Conservation (phyloP, 192 early-diverging fungal genomes). For the Backusella circina region DNA sequence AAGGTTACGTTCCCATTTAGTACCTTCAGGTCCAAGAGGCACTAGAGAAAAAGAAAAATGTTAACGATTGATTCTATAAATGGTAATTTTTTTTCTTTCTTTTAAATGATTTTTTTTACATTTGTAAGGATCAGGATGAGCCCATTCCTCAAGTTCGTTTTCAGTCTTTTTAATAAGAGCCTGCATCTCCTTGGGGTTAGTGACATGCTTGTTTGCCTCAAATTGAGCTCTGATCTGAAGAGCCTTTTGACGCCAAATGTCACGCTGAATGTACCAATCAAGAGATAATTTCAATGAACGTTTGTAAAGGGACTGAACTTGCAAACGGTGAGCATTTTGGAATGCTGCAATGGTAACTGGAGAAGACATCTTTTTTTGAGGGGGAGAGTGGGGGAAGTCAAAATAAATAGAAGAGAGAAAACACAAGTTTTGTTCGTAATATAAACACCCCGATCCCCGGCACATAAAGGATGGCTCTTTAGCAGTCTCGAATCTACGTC, state of each 20-base stretch:
- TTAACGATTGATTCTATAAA: neutral
- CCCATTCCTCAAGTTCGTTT: slow-evolving; percentile 62
- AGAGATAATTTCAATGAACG: slow-evolving; percentile 74
- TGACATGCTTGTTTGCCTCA: slow-evolving; percentile 72
- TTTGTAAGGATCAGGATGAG: slow-evolving; percentile 84
- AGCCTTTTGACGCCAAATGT: slow-evolving; percentile 75
- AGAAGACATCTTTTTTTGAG: slow-evolving; percentile 2
- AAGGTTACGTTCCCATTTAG: slow-evolving; percentile 83
- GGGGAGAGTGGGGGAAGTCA: neutral
- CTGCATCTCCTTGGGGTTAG: slow-evolving; percentile 70
- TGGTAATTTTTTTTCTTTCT: slow-evolving; percentile 4
- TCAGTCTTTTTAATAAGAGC: slow-evolving; percentile 68
- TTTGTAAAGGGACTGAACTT: slow-evolving; percentile 83
- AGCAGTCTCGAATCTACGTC: neutral
- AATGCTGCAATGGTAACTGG: slow-evolving; percentile 21
- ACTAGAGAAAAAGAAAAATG: slow-evolving; percentile 39
- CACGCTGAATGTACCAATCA: slow-evolving; percentile 89
- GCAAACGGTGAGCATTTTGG: slow-evolving; percentile 59
- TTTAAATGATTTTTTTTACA: slow-evolving; percentile 55
- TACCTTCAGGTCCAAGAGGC: slow-evolving; percentile 64
- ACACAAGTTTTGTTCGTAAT: neutral
- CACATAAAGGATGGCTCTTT: neutral
- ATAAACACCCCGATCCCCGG: neutral
- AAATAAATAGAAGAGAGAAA: neutral
- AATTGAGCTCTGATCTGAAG: slow-evolving; percentile 83